A percentile compares a stretch with the other conserved stretches of the same genome.
Evolutionary conservation across 805 yeast species (phyloP).

Genomic region (Ascoidea asiatica): DNA sequence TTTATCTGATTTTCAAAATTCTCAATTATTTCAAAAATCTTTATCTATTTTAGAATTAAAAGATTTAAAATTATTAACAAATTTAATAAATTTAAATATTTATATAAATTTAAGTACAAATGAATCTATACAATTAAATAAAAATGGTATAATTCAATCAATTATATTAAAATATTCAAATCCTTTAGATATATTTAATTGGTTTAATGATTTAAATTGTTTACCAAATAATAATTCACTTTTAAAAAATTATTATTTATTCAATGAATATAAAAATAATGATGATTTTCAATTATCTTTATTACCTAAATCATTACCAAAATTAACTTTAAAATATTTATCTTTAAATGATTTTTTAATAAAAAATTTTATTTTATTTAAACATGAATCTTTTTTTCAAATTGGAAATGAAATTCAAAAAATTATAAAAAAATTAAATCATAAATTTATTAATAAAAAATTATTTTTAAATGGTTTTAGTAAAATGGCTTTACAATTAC

Average conservation of each 20-base stretch:
- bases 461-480: constrained; percentile 12
- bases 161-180: no score
- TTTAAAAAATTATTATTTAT: neutral
- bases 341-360: constrained; percentile 16
- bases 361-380: constrained; percentile 12
- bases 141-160: neutral
- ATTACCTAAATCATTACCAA: constrained; percentile 11
- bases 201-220: neutral
- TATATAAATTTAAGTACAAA: neutral
- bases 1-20: neutral
- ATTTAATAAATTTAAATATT: no score
- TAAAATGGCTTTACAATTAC: constrained; percentile 12
- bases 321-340: constrained; percentile 16
- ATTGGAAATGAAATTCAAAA: constrained; percentile 13
- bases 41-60: neutral
- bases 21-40: neutral
- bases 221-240: neutral
- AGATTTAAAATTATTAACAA: neutral
- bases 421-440: constrained; percentile 11
- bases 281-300: neutral
- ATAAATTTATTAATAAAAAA: constrained; percentile 2
- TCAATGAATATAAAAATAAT: no score
- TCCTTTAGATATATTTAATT: neutral
- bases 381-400: constrained; percentile 12
- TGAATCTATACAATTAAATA: neutral